Evolutionary conservation across 805 yeast genomes (phyloP), one percentile per base, ranked within the genome.

Genomic region (Hanseniaspora meyeri): DNA sequence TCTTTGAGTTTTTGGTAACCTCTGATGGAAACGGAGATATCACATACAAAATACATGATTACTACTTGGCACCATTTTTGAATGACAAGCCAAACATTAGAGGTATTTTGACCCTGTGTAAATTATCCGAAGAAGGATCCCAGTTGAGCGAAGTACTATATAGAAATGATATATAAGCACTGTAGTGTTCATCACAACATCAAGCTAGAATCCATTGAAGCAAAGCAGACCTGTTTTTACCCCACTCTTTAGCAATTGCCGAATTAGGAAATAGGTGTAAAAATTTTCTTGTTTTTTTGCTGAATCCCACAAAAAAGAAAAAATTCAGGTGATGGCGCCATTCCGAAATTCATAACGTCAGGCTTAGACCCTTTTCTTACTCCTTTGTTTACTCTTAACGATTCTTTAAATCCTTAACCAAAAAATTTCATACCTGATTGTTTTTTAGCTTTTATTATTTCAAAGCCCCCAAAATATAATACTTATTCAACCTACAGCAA

Each of bases 1-100:
- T 46, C 31, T 53, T 53, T 46, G 57, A 53, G n/a, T 53, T 53
- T 20, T 46, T 53, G 43, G 48, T 53, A 16, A 53, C 57, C 31
- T 49, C 48, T 38, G 43, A 43, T 27, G 57, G 49, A 24, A 53
- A 53, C n/a, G 57, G 57, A 9, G 57, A 53, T 24, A 43, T 43
- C n/a, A 38, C 49, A 8, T 53, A 45, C 36, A 53, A 45, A 16
- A 43, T 53, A 29, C 49, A 53, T 27, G 57, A 53, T 17, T 53
- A 53, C 37, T 53, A 46, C 17, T n/a, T 53, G 9, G 34, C 51
- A 10, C 57, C 57, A 31, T 53, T 53, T 27, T 38, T 53, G 16
- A 27, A 43, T 19, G 50, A 45, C 17, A 46, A 31, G 9, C 57
- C 57, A n/a, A 53, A 53, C 19, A 53, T 53, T n/a, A 53, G 36